Evolutionary conservation across 179 eudicot species (phyloP), one percentile per base, ranked within the genome.

Genomic region (Beta corolliflora): DNA sequence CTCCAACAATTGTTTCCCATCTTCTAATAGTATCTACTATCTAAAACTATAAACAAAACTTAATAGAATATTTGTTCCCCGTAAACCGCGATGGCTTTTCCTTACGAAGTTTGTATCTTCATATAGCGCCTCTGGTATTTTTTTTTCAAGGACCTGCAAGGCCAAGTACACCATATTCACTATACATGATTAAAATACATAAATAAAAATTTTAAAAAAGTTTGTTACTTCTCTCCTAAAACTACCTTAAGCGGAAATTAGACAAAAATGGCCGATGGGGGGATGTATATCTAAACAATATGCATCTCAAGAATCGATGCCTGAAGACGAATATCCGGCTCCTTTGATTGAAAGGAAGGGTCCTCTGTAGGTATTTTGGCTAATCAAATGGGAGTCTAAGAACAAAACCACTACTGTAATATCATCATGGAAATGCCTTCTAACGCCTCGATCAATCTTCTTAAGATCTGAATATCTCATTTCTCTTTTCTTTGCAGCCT

Each of bases 381-480:
- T 85, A 76, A 83, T 36, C 79, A 85, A 73, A 41, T 85, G 82
- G 23, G 83, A 78, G 75, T 87, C 88, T 1, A 87, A 81, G 55
- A 83, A 87, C 64, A 87, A 58, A 19, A 87, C 84, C 7, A 87
- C 78, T 6, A 87, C 86, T 0, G 88, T 87, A 48, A 85, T 87
- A 19, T 85, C 89, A 25, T 85, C 89, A 48, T 87, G 89, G n/a
- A 87, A 87, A 73, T 87, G 89, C 11, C 89, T 75, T 75, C 89
- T 52, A 13, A 87, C 83, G 81, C 88, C 89, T 71, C 79, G 73
- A n/a, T 80, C 89, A 18, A 87, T 85, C 79, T 87, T 87, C 81
- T 87, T 85, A 16, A 87, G 88, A 83, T 87, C 89, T 7, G 84
- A 85, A 77, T 87, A 87, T 81, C 89, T 80, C 89, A 83, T 87